phyloP scores from a whole-genome alignment of 78 protist species.

The Dictyostelium intermedium region DNA sequence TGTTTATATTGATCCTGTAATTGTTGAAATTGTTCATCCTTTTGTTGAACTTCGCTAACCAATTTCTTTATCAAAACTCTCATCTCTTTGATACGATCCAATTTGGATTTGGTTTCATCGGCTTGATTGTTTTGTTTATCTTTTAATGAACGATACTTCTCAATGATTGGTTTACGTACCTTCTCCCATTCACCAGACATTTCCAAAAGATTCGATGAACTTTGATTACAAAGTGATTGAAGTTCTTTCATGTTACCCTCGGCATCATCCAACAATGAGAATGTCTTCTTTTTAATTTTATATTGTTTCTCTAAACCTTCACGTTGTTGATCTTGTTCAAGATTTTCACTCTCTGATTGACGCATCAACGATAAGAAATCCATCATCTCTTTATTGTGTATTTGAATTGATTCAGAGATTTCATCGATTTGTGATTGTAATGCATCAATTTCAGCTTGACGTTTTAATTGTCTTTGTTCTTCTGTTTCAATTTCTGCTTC shows the following conservation, averaged over 20 bases:
- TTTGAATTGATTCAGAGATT: background rate
- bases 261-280: constrained; percentile 78
- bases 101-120: constrained; percentile 13
- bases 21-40: constrained; percentile 75
- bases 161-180: constrained; percentile 74
- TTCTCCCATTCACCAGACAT: constrained; percentile 84
- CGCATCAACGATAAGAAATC: constrained; percentile 31
- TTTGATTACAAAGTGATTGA: constrained; percentile 50
- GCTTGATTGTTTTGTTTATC: constrained; percentile 38
- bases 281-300: constrained; percentile 79
- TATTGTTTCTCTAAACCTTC: constrained; percentile 74
- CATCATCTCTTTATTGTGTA: background rate
- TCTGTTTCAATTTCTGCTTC: constrained; percentile 33
- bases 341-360: constrained; percentile 41
- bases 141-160: constrained; percentile 57
- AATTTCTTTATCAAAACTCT: constrained; percentile 53
- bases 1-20: constrained; percentile 78
- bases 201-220: constrained; percentile 51
- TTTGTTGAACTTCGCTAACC: constrained; percentile 68
- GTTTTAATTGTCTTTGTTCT: constrained; percentile 62
- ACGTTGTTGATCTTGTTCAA: constrained; percentile 49
- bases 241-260: constrained; percentile 67
- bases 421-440: constrained; percentile 35
- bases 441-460: constrained; percentile 56
- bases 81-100: constrained; percentile 68